These are phyloP conservation scores for Globisporangium orthogonon DNA, from an alignment of 352 stramenopile species.

Conservation along the genomic window DNA sequence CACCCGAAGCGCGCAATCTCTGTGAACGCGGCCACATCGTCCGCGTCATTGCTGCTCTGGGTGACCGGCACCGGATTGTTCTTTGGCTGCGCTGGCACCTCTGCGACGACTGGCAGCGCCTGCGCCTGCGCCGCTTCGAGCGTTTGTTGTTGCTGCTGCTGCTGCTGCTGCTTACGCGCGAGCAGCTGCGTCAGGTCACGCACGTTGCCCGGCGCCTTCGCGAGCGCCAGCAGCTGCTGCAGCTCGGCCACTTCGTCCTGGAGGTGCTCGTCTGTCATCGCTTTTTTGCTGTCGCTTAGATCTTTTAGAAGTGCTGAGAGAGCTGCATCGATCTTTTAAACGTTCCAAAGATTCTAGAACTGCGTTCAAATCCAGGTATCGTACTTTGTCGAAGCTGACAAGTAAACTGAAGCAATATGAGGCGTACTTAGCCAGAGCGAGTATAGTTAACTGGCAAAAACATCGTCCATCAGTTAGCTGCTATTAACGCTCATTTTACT, in stretches of 20 bases:
- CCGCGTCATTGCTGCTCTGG: conserved; percentile 6
- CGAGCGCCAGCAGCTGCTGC: conserved; percentile 44
- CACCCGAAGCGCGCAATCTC: conserved; percentile 84
- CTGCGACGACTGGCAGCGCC: conserved; percentile 3
- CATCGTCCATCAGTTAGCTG: too few relatives aligned
- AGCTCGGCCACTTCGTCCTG: conserved; percentile 61
- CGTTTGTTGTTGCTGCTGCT: too few relatives aligned
- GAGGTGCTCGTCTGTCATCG: conserved; percentile 24
- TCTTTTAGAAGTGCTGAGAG: background rate
- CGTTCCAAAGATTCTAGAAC: background rate
- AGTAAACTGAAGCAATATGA: too few relatives aligned
- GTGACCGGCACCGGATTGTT: conserved; percentile 3
- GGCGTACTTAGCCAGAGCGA: too few relatives aligned
- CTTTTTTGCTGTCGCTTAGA: conserved; percentile 9
- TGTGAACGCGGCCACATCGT: conserved; percentile 61
- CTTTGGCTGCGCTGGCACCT: conserved; percentile 1
- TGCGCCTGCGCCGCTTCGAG: conserved; percentile 21
- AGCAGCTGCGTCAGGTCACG: conserved; percentile 60
- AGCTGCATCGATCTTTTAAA: background rate
- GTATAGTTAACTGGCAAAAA: too few relatives aligned
- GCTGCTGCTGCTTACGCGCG: conserved; percentile 47
- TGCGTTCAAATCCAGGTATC: too few relatives aligned
- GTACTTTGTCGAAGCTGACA: too few relatives aligned
- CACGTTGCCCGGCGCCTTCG: conserved; percentile 49
- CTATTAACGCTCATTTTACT: too few relatives aligned